Evolutionary conservation across 164 flowering plant species (phyloP).

Genomic region (Chimonanthus salicifolius): DNA sequence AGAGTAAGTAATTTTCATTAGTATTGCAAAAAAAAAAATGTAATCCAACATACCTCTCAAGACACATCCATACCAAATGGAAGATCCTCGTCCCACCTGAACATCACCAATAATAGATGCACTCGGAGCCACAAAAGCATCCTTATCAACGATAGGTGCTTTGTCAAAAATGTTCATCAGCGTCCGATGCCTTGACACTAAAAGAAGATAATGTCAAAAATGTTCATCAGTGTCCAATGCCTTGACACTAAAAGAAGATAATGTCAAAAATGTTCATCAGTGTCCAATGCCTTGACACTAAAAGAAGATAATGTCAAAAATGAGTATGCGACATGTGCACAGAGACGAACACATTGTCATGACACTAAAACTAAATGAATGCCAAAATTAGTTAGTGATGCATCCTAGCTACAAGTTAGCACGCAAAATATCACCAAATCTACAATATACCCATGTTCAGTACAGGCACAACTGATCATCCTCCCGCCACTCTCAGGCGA

Average conservation of each 20-base stretch:
- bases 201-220: conserved; percentile 43
- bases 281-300: conserved; percentile 88
- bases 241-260: conserved; percentile 50
- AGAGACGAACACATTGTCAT: too few relatives aligned
- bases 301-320: conserved; percentile 43
- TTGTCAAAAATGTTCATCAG: conserved; percentile 90
- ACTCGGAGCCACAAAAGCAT: conserved; percentile 90
- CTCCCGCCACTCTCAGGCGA: too few relatives aligned
- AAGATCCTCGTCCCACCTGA: conserved; percentile 67
- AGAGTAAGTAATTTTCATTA: neutral
- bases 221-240: conserved; percentile 88
- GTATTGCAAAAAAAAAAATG: neutral
- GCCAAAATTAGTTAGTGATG: neutral
- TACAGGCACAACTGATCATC: too few relatives aligned
- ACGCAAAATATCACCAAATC: too few relatives aligned
- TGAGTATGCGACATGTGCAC: neutral
- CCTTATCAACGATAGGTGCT: conserved; percentile 68
- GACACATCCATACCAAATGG: conserved; percentile 96
- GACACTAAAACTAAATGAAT: conserved; percentile 3
- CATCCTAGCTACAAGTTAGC: too few relatives aligned
- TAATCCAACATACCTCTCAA: conserved; percentile 60
- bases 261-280: conserved; percentile 85
- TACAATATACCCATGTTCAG: too few relatives aligned
- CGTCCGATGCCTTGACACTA: conserved; percentile 89
- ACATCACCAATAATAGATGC: conserved; percentile 89